phyloP scores from a whole-genome alignment of 495 filamentous ascomycete species.

The Talaromyces liani region DNA sequence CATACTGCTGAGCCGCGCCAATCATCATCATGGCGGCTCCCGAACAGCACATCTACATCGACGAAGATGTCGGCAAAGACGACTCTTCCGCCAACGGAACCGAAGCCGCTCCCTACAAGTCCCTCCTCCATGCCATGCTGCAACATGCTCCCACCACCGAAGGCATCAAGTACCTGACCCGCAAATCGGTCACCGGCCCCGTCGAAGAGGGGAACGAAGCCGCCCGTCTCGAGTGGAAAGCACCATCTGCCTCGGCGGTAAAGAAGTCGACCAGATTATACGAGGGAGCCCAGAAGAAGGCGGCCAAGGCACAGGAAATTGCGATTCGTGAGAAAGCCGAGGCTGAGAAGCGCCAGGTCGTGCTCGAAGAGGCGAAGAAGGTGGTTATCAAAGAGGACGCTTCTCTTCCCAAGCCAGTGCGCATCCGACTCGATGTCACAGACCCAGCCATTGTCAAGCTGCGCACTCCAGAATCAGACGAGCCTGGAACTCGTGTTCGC shows the following conservation, averaged over 20 bases:
- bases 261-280: constrained; percentile 73
- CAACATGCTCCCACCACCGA: constrained; percentile 53
- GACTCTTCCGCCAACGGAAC: constrained; percentile 58
- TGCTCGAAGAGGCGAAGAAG: constrained; percentile 83
- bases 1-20: not conserved
- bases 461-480: constrained; percentile 39
- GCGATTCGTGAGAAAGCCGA: constrained; percentile 66
- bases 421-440: constrained; percentile 65
- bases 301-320: constrained; percentile 59
- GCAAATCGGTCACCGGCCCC: constrained; percentile 52
- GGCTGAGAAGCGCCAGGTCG: constrained; percentile 55
- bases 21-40: constrained; percentile 5
- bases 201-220: constrained; percentile 38
- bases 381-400: constrained; percentile 73
- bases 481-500: constrained; percentile 68
- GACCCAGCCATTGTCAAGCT: constrained; percentile 53
- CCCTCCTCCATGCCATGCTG: constrained; percentile 67
- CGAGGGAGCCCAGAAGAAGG: constrained; percentile 71
- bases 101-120: constrained; percentile 70
- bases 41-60: constrained; percentile 54
- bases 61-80: constrained; percentile 71
- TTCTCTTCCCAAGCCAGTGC: constrained; percentile 68
- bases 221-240: constrained; percentile 61
- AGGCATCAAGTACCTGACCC: constrained; percentile 55
- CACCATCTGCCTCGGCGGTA: constrained; percentile 70